Base-by-base conservation (phyloP, 1,284 basidiomycete species). In the Trichosporon sp. region DNA sequence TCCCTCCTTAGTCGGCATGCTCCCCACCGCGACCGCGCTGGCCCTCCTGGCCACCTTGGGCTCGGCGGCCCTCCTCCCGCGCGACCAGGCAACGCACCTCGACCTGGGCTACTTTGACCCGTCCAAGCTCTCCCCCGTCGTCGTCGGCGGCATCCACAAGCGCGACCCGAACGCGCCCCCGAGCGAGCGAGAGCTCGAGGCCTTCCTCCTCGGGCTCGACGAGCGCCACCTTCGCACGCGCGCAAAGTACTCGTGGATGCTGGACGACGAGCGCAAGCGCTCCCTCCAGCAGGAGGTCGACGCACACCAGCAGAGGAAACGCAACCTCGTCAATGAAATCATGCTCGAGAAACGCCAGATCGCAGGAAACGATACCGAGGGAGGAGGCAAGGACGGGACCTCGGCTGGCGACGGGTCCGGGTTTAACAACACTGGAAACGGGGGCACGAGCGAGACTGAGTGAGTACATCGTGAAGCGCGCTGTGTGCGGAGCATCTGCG, bases 181-280 rank as follows among this genome's bases (percentile, higher is more conserved):
- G 5, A 26, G 37, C n/a, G 11, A 40, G 63, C 63, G 32, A 2
- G 26, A 31, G 11, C 56, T 61, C 56, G 56, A 61, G 31, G 56
- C 56, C 10, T 61, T 61, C 56, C 12, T 61, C 56, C 56, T 61
- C 12, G 31, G 56, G 4, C 56, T 61, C 12, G 64, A 66, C 64
- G 68, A 66, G 35, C 35, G 65, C 16, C 64, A 51, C 64, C 64
- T 61, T 11, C 56, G 56, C 14, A 61, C 56, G 11, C 56, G 56
- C 31, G 31, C 8, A 32, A 61, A 61, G 56, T 61, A 61, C 56
- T 32, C 56, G 10, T 61, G 56, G 56, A 61, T 32, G 31, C 56
- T 61, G 31, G 12, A 61, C 56, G 56, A 32, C 14, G 14, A 14
- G 31, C 31, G 56, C 26, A 32, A 16, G 31, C 31, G 32, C 31